phyloP scores from a whole-genome alignment of 768 basidiomycete species.

The Trametopsis cervina region DNA sequence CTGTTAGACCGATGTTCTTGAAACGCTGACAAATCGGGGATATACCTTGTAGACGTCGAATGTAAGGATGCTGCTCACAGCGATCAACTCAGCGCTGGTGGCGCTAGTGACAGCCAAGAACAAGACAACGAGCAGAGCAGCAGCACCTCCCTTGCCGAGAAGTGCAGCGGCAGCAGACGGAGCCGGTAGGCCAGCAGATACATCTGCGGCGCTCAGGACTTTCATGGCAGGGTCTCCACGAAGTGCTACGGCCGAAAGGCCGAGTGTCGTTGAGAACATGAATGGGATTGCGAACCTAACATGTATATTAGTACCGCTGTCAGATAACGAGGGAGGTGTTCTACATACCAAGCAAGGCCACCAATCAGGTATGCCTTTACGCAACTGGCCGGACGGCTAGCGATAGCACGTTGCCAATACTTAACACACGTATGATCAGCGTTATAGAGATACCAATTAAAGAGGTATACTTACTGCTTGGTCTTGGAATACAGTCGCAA shows the following conservation, averaged over 20 bases:
- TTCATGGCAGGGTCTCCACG: conserved; percentile 50
- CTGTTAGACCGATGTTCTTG: not conserved
- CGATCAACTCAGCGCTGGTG: conserved; percentile 86
- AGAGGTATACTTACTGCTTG: conserved; percentile 21
- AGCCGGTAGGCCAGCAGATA: conserved; percentile 85
- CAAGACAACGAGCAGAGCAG: conserved; percentile 69
- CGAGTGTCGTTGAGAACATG: conserved; percentile 80
- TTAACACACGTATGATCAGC: conserved; percentile 1
- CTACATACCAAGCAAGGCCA: conserved; percentile 71
- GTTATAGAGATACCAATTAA: not conserved
- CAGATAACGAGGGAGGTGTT: not conserved
- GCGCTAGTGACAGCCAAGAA: conserved; percentile 87
- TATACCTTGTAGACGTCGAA: conserved; percentile 79
- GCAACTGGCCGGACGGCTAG: conserved; percentile 73
- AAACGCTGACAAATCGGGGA: not conserved
- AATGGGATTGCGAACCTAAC: conserved; percentile 80
- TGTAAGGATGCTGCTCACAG: conserved; percentile 76
- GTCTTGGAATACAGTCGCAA: conserved; percentile 55
- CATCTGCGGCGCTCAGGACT: conserved; percentile 48
- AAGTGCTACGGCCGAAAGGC: conserved; percentile 82
- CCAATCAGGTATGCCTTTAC: conserved; percentile 90
- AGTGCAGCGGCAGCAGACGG: conserved; percentile 79
- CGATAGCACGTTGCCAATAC: conserved; percentile 93
- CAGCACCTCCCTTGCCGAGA: conserved; percentile 73
- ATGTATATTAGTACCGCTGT: not conserved